Percentiles rank a stretch among this genome's conserved stretches.
Conservation (phyloP, 345 rosid genomes). For the Pelargonium nanum region DNA sequence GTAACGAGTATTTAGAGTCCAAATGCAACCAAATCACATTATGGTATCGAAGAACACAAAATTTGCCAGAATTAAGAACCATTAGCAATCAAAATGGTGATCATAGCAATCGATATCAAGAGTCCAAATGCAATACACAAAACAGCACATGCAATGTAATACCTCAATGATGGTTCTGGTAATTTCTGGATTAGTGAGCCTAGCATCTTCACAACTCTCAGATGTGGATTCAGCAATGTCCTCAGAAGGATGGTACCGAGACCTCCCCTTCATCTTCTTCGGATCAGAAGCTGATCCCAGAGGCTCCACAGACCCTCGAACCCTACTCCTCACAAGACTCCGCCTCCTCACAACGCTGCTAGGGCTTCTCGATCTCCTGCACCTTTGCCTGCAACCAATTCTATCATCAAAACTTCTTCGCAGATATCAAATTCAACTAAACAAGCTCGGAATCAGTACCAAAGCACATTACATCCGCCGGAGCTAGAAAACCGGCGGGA, state of each 20-base stretch:
- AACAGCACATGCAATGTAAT: slow-evolving; percentile 25
- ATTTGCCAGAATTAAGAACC: no score
- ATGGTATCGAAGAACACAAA: no score
- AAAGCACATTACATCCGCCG: slow-evolving; percentile 25
- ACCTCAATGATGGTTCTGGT: slow-evolving; percentile 86
- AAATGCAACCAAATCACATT: no score
- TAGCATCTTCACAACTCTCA: slow-evolving; percentile 29
- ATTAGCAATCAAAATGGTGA: no score
- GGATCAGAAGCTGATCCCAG: slow-evolving; percentile 56
- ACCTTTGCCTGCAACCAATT: slow-evolving; percentile 14
- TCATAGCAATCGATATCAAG: no score
- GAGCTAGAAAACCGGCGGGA: slow-evolving; percentile 30
- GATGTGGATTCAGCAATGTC: slow-evolving; percentile 46
- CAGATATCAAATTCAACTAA: neutral
- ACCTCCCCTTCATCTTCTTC: slow-evolving; percentile 33
- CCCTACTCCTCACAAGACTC: slow-evolving; percentile 32
- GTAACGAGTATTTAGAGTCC: no score
- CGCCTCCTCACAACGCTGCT: slow-evolving; percentile 19
- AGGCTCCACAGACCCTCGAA: slow-evolving; percentile 52
- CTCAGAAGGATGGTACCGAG: slow-evolving; percentile 74
- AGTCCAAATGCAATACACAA: neutral
- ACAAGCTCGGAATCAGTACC: slow-evolving; percentile 26
- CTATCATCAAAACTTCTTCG: slow-evolving; percentile 6
- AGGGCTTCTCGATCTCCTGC: neutral
- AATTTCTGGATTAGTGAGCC: slow-evolving; percentile 65